A percentile compares a stretch with the other conserved stretches of the same genome.
These are phyloP conservation scores for Solanum pimpinellifolium DNA, from an alignment of 257 asterid species.

Conservation along the genomic window DNA sequence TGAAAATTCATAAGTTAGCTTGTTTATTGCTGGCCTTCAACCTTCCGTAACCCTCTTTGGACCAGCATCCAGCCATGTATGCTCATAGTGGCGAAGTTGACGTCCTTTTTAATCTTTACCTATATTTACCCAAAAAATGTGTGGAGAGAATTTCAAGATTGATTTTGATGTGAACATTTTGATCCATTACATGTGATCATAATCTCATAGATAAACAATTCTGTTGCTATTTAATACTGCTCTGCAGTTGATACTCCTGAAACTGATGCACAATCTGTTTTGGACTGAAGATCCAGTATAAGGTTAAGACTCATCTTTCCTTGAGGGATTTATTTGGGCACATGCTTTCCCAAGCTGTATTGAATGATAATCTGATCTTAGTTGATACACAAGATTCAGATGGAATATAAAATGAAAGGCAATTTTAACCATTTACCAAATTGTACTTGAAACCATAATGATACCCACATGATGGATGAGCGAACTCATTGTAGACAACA, in stretches of 20 bases:
- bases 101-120: background rate
- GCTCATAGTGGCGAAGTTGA: background rate
- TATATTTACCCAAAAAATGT: background rate
- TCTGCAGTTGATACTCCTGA: background rate
- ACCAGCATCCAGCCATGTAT: background rate
- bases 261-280: background rate
- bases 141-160: background rate
- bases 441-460: background rate
- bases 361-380: background rate
- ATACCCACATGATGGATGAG: background rate
- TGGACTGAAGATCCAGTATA: background rate
- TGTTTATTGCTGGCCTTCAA: background rate
- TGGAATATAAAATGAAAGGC: background rate
- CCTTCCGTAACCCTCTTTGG: background rate
- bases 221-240: background rate
- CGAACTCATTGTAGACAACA: background rate
- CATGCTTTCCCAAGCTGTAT: background rate
- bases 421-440: background rate
- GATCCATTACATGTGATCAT: background rate
- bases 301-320: background rate
- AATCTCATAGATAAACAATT: background rate
- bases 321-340: background rate
- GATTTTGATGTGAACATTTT: background rate
- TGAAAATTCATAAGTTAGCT: background rate
- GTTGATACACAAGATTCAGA: background rate